phyloP scores from a whole-genome alignment of 2,329 filamentous ascomycete species.

The Neonectria hederae region DNA sequence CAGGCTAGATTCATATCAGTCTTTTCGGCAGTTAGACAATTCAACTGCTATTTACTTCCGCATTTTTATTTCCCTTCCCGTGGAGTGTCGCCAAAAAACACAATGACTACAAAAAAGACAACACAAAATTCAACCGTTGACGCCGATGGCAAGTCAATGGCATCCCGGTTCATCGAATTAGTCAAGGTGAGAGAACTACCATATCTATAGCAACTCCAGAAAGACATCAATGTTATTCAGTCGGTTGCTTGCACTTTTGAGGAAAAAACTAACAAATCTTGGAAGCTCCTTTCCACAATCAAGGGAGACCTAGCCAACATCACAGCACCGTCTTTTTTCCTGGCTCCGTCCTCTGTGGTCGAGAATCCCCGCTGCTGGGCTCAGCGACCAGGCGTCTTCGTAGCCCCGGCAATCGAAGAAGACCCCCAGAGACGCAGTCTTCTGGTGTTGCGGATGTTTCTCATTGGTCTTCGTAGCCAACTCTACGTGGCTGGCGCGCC shows the following conservation, averaged over 20 bases:
- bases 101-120: neutral
- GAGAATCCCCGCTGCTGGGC: slow-evolving; percentile 63
- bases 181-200: slow-evolving; percentile 24
- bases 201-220: neutral
- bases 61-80: too few species aligned
- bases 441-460: slow-evolving; percentile 58
- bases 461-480: slow-evolving; percentile 57
- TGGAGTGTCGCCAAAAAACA: too few species aligned
- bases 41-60: too few species aligned
- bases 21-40: too few species aligned
- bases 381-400: slow-evolving; percentile 58
- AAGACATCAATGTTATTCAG: neutral
- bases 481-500: slow-evolving; percentile 59
- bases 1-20: neutral
- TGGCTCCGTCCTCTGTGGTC: slow-evolving; percentile 59
- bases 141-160: slow-evolving; percentile 24
- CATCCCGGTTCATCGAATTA: slow-evolving; percentile 28
- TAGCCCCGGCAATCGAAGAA: slow-evolving; percentile 56
- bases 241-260: neutral
- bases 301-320: slow-evolving; percentile 63
- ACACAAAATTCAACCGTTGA: neutral
- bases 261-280: neutral
- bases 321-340: slow-evolving; percentile 60
- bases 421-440: slow-evolving; percentile 55
- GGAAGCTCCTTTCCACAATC: slow-evolving; percentile 39